phyloP scores from a whole-genome alignment of 768 basidiomycete genomes.

The Kwoniella sp. region DNA sequence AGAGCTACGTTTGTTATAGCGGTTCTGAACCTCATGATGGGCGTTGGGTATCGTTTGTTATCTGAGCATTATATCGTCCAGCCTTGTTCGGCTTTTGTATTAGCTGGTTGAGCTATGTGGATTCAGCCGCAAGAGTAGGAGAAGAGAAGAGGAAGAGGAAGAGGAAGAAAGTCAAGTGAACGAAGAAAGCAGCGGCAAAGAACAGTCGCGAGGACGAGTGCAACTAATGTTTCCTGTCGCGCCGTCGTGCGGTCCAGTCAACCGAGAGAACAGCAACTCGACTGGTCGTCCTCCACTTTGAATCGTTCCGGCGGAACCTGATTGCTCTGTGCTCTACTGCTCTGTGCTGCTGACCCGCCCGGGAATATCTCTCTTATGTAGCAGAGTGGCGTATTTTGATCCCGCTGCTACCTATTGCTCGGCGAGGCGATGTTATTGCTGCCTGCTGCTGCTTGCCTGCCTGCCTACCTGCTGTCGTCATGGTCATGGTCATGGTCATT shows the following conservation, averaged over 20 bases:
- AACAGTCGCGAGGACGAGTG: not conserved
- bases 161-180: too few species aligned
- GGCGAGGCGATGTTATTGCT: too few species aligned
- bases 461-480: not conserved
- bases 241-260: not conserved
- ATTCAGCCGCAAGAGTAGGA: too few species aligned
- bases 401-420: not conserved
- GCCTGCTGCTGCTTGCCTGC: too few species aligned
- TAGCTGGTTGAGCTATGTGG: too few species aligned
- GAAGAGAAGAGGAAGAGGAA: not conserved
- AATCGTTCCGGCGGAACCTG: not conserved
- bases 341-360: too few species aligned
- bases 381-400: conserved; percentile 1
- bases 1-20: conserved; percentile 47
- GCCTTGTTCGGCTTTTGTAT: too few species aligned
- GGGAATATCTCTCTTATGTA: too few species aligned
- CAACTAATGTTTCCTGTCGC: not conserved
- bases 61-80: not conserved
- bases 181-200: too few species aligned
- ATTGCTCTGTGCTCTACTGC: not conserved
- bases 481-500: not conserved
- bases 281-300: not conserved
- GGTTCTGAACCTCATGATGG: conserved; percentile 53
- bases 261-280: not conserved
- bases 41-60: not conserved